Percentiles rank a stretch among this genome's conserved stretches.
phyloP scores from a whole-genome alignment of 805 yeast genomes.

The Starmerella ratchasimensis region DNA sequence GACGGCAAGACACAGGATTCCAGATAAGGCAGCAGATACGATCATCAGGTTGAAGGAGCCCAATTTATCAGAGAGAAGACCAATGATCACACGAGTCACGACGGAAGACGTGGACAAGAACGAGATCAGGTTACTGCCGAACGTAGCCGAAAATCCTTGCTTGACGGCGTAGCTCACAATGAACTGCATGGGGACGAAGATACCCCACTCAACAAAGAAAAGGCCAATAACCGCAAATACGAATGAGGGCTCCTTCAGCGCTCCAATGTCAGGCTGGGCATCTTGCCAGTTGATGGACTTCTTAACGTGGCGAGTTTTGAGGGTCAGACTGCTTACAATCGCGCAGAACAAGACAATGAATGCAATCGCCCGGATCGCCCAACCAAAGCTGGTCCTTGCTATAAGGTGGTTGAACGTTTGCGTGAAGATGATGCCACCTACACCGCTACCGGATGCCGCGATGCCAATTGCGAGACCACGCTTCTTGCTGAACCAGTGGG shows the following conservation, averaged over 20 bases:
- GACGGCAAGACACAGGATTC: slow-evolving; percentile 37
- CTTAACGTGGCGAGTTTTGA: slow-evolving; percentile 27
- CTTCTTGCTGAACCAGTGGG: slow-evolving; percentile 47
- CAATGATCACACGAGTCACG: slow-evolving; percentile 43
- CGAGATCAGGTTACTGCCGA: slow-evolving; percentile 33
- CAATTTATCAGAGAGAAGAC: slow-evolving; percentile 37
- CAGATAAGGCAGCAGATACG: slow-evolving; percentile 34
- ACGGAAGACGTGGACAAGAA: slow-evolving; percentile 37
- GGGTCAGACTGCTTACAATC: slow-evolving; percentile 25
- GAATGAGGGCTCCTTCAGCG: slow-evolving; percentile 23
- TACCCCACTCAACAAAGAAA: slow-evolving; percentile 36
- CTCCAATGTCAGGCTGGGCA: slow-evolving; percentile 22
- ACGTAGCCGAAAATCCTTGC: slow-evolving; percentile 29
- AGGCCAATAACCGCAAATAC: slow-evolving; percentile 23
- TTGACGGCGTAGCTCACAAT: slow-evolving; percentile 44
- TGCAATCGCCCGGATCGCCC: slow-evolving; percentile 44
- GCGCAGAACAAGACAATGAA: slow-evolving; percentile 22
- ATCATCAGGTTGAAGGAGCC: slow-evolving; percentile 49
- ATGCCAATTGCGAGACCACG: slow-evolving; percentile 50
- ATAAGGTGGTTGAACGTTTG: slow-evolving; percentile 36
- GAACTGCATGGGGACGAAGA: slow-evolving; percentile 40
- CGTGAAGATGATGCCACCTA: slow-evolving; percentile 54
- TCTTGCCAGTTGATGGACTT: slow-evolving; percentile 15
- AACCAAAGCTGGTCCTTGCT: slow-evolving; percentile 39
- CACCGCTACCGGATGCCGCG: slow-evolving; percentile 52